Evolutionary conservation across 768 basidiomycete genomes (phyloP).

Genomic region (Baorangia bicolor): DNA sequence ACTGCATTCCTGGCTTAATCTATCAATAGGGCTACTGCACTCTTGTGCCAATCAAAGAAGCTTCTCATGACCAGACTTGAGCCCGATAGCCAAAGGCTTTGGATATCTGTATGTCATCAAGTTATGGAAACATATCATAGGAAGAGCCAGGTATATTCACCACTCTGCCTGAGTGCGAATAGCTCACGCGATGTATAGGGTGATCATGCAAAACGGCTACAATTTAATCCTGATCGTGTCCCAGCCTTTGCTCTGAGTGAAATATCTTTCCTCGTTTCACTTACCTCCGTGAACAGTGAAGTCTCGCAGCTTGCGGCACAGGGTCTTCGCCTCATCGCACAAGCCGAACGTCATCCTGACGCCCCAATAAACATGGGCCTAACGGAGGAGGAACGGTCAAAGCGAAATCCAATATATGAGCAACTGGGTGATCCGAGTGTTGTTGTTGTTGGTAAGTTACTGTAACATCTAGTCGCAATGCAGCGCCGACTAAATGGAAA

Average conservation of each 20-base stretch:
- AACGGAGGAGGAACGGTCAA: conserved; percentile 61
- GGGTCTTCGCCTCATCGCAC: conserved; percentile 65
- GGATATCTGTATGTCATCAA: conserved; percentile 63
- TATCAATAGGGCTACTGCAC: conserved; percentile 18
- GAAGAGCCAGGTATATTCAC: conserved; percentile 44
- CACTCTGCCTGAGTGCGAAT: not conserved
- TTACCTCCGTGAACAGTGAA: conserved; percentile 66
- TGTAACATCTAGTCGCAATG: not conserved
- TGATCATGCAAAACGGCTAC: conserved; percentile 48
- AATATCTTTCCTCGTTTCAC: conserved; percentile 66
- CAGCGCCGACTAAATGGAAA: conserved; percentile 3
- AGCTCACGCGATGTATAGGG: conserved; percentile 30
- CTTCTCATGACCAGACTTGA: conserved; percentile 61
- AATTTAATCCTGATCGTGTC: conserved; percentile 49
- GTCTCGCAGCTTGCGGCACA: conserved; percentile 69
- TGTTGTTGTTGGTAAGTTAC: conserved; percentile 63
- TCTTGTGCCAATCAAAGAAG: conserved; percentile 53
- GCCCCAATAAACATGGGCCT: conserved; percentile 50
- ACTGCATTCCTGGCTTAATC: not conserved
- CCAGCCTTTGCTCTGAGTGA: conserved; percentile 69
- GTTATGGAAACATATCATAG: conserved; percentile 55
- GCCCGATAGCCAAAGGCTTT: conserved; percentile 61
- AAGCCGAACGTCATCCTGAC: conserved; percentile 61
- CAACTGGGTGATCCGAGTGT: conserved; percentile 76
- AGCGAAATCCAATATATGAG: conserved; percentile 73